A percentile compares a stretch with the other conserved stretches of the same genome.
phyloP scores from a whole-genome alignment of 176 grass and related monocot genomes.

The Raddia distichophylla region DNA sequence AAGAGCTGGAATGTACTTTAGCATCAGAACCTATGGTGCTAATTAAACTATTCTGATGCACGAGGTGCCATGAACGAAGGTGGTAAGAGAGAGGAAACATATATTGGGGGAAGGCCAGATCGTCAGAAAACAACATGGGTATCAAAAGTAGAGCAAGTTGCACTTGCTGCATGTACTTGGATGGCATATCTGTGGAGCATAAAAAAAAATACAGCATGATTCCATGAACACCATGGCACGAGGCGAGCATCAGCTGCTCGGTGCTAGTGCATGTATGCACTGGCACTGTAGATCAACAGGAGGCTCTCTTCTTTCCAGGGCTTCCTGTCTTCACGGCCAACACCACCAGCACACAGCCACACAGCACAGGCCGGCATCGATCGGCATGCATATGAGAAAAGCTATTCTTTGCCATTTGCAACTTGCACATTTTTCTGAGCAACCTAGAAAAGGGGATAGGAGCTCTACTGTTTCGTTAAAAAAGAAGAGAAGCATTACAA shows the following conservation, averaged over 20 bases:
- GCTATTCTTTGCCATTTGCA: background rate
- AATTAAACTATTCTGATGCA: background rate
- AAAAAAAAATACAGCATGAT: background rate
- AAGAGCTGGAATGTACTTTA: constrained; percentile 13
- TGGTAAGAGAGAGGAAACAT: constrained; percentile 1
- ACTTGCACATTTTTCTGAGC: background rate
- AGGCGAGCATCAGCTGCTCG: constrained; percentile 4
- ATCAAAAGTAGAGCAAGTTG: constrained; percentile 34
- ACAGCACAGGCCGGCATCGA: background rate
- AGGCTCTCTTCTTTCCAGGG: constrained; percentile 23
- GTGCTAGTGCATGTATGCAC: background rate
- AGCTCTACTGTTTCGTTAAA: no score
- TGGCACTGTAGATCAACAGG: constrained; percentile 7
- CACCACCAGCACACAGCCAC: background rate
- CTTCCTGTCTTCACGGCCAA: constrained; percentile 30
- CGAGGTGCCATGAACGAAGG: background rate
- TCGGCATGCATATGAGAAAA: background rate
- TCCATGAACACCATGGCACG: background rate
- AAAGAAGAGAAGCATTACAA: no score
- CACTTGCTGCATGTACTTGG: constrained; percentile 34
- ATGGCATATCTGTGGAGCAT: background rate
- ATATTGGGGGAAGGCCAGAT: background rate
- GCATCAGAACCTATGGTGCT: background rate
- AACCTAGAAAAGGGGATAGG: no score
- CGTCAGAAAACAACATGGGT: background rate